Conservation (phyloP, 331 rosid species). For the Rosa hybrid region DNA sequence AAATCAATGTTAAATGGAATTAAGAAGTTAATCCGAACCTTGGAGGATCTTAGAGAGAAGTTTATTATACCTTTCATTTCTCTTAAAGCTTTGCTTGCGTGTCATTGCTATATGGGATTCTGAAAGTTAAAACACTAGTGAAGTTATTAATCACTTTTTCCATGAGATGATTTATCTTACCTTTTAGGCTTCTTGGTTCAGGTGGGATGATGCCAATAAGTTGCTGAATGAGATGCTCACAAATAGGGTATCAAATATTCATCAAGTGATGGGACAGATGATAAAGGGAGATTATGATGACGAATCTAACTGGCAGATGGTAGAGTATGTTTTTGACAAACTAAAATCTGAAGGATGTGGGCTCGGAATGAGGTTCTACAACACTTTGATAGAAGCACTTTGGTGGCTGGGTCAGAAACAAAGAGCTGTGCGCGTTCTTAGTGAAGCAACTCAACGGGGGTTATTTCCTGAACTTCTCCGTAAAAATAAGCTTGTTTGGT, state of each 20-base stretch:
- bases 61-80: neutral
- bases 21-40: neutral
- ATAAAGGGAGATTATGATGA: conserved; percentile 88
- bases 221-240: conserved; percentile 71
- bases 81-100: neutral
- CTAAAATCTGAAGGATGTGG: conserved; percentile 85
- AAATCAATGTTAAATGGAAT: neutral
- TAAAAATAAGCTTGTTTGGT: conserved; percentile 75
- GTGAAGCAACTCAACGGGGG: conserved; percentile 88
- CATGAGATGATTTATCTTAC: conserved; percentile 9
- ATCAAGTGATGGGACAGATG: conserved; percentile 84
- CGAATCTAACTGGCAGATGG: conserved; percentile 96
- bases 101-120: conserved; percentile 7
- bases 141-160: neutral
- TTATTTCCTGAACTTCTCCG: conserved; percentile 88
- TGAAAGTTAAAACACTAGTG: neutral
- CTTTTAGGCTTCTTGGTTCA: conserved; percentile 40
- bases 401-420: conserved; percentile 96
- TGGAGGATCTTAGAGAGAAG: neutral
- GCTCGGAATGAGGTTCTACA: conserved; percentile 81
- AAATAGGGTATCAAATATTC: conserved; percentile 69
- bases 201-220: conserved; percentile 72
- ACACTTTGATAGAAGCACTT: conserved; percentile 87
- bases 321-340: conserved; percentile 92
- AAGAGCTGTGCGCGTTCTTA: conserved; percentile 85